Conservation (phyloP, 2,329 filamentous ascomycete genomes). For the Aspergillus eucalypticola region DNA sequence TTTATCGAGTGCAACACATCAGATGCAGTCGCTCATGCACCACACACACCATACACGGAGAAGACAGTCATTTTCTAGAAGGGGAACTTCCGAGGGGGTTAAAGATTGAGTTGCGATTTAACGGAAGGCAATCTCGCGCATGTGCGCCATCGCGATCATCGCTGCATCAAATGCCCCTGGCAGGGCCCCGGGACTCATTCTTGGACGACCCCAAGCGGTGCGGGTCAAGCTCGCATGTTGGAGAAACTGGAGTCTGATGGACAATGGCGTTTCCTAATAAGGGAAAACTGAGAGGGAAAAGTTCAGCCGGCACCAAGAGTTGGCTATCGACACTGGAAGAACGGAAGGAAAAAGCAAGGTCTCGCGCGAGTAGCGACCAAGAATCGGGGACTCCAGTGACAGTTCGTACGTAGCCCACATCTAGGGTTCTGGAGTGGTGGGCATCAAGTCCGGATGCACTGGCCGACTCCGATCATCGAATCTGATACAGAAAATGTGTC, state of each 20-base stretch:
- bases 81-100: not conserved
- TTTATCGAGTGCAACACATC: not conserved
- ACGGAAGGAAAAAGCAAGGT: not conserved
- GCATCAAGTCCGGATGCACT: not conserved
- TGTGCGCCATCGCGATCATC: not conserved
- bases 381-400: not conserved
- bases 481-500: not conserved
- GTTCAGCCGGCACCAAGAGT: not conserved
- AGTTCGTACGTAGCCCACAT: not conserved
- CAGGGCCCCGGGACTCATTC: not conserved
- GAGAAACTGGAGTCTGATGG: not conserved
- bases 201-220: too few species aligned
- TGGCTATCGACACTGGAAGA: not conserved
- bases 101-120: not conserved
- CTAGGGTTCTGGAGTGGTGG: not conserved
- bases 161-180: not conserved
- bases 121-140: not conserved
- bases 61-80: too few species aligned
- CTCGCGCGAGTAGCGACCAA: not conserved
- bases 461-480: not conserved
- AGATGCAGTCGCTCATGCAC: not conserved
- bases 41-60: not conserved
- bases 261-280: conserved; percentile 1
- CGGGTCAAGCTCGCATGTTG: not conserved
- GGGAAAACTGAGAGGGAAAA: not conserved